phyloP scores from a whole-genome alignment of 345 rosid genomes.

The Ceriops tagal region DNA sequence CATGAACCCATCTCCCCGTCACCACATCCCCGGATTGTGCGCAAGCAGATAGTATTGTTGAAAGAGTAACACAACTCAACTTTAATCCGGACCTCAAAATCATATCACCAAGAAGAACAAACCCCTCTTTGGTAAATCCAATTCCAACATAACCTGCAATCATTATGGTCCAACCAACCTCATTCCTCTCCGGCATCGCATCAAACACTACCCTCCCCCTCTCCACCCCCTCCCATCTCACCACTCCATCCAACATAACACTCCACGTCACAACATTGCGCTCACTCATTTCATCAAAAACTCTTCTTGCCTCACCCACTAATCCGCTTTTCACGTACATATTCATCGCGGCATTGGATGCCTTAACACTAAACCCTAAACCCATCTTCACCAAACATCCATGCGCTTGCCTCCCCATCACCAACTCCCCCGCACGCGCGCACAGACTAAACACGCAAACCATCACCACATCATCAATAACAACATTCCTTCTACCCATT shows the following conservation, averaged over 20 bases:
- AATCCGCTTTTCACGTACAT: slow-evolving; percentile 66
- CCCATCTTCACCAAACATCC: slow-evolving; percentile 55
- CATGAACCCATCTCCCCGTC: slow-evolving; percentile 76
- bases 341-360: slow-evolving; percentile 63
- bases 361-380: slow-evolving; percentile 33
- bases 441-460: slow-evolving; percentile 56
- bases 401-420: slow-evolving; percentile 59
- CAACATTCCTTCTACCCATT: slow-evolving; percentile 38
- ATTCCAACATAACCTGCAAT: slow-evolving; percentile 55
- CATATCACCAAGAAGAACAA: slow-evolving; percentile 46
- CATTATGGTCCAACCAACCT: slow-evolving; percentile 73
- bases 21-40: slow-evolving; percentile 61
- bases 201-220: slow-evolving; percentile 54
- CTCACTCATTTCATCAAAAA: slow-evolving; percentile 49
- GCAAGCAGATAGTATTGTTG: slow-evolving; percentile 65
- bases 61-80: slow-evolving; percentile 53
- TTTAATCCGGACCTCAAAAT: slow-evolving; percentile 33
- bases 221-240: slow-evolving; percentile 61
- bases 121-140: slow-evolving; percentile 48
- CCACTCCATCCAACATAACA: slow-evolving; percentile 50
- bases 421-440: slow-evolving; percentile 40
- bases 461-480: slow-evolving; percentile 55
- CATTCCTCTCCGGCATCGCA: slow-evolving; percentile 67
- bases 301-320: slow-evolving; percentile 36
- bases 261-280: slow-evolving; percentile 75